Conservation (phyloP, 805 yeast species). For the Spathaspora sp. region DNA sequence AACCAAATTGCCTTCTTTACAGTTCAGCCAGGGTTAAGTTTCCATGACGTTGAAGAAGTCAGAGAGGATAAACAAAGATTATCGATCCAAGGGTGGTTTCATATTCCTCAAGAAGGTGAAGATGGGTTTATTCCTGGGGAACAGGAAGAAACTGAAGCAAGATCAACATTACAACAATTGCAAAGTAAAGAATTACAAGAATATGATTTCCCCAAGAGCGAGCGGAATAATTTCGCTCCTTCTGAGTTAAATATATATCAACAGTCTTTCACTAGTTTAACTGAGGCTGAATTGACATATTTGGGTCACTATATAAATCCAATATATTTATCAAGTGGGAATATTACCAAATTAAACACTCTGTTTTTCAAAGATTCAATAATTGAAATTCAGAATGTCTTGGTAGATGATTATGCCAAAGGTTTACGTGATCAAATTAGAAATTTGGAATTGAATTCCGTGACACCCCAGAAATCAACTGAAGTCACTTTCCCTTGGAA, state of each 20-base stretch:
- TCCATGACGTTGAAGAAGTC: constrained; percentile 98
- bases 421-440: constrained; percentile 47
- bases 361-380: constrained; percentile 66
- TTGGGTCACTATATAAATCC: constrained; percentile 56
- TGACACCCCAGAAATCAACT: constrained; percentile 51
- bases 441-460: constrained; percentile 55
- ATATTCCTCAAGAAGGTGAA: constrained; percentile 92
- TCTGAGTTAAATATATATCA: constrained; percentile 32
- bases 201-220: constrained; percentile 75
- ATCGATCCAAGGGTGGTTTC: constrained; percentile 98
- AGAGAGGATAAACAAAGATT: constrained; percentile 85
- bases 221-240: constrained; percentile 38
- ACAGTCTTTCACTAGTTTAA: constrained; percentile 15
- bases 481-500: constrained; percentile 79
- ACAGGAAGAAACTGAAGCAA: constrained; percentile 71
- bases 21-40: constrained; percentile 93
- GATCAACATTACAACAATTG: constrained; percentile 73
- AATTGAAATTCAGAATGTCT: constrained; percentile 60
- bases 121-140: constrained; percentile 80
- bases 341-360: constrained; percentile 40
- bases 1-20: constrained; percentile 94
- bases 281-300: constrained; percentile 42
- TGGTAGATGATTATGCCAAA: constrained; percentile 53
- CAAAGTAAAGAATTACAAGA: constrained; percentile 75
- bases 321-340: constrained; percentile 36